Evolutionary conservation across 768 basidiomycete species (phyloP).

Genomic region (Suillus americanus): DNA sequence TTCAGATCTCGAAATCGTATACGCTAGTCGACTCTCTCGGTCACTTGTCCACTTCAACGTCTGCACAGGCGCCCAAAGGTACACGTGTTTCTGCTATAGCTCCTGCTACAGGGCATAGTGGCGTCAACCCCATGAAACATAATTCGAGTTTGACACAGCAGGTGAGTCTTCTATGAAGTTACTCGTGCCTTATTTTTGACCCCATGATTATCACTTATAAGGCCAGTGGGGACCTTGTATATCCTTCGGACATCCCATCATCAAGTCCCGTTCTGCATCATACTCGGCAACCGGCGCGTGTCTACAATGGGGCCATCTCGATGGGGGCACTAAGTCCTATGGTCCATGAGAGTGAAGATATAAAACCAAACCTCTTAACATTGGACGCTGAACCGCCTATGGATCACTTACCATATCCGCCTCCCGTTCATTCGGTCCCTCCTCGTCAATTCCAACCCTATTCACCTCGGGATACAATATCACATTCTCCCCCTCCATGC

Average conservation of each 20-base stretch:
- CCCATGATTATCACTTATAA: neutral
- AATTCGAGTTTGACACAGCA: conserved; percentile 18
- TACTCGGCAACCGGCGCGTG: neutral
- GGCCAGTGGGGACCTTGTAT: conserved; percentile 3
- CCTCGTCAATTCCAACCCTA: conserved; percentile 20
- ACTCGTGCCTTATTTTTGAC: conserved; percentile 12
- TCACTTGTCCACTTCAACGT: conserved; percentile 5
- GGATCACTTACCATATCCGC: conserved; percentile 32
- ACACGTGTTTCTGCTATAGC: conserved; percentile 1
- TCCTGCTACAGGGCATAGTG: neutral
- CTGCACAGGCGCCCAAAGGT: neutral
- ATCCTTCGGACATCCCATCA: conserved; percentile 13
- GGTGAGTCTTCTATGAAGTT: conserved; percentile 7
- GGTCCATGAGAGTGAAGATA: neutral
- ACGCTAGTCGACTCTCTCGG: conserved; percentile 29
- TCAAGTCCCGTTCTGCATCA: conserved; percentile 10
- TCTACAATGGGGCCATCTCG: neutral
- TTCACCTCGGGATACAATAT: conserved; percentile 16
- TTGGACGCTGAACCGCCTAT: conserved; percentile 26
- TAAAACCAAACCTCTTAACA: conserved; percentile 7
- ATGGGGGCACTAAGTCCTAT: neutral
- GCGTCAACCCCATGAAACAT: neutral
- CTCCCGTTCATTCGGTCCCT: conserved; percentile 22
- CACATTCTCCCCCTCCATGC: conserved; percentile 11
- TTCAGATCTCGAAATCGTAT: conserved; percentile 26